Conservation (phyloP, 73 alveolate genomes). For the Stentor coeruleus region DNA sequence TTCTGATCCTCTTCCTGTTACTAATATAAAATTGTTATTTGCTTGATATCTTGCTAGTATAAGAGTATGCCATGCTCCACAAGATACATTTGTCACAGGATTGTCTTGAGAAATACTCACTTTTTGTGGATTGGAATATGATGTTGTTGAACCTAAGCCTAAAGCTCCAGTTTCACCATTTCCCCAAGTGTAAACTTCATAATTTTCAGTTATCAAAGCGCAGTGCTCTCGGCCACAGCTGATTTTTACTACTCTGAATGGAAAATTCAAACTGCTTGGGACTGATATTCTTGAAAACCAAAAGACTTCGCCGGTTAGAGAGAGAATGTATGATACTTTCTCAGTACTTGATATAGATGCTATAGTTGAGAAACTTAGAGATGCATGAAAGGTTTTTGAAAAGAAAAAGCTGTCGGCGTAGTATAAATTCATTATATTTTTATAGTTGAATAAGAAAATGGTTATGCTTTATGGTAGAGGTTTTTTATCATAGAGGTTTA, state of each 20-base stretch:
- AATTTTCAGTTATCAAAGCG: not conserved
- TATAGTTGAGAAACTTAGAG: no score
- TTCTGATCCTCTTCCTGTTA: conserved; percentile 3
- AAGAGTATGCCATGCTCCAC: conserved; percentile 28
- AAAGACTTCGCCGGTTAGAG: not conserved
- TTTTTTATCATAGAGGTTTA: no score
- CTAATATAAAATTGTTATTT: not conserved
- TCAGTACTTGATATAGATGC: not conserved
- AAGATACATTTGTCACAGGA: not conserved
- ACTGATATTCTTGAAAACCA: no score
- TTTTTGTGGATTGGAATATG: not conserved
- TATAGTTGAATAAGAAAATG: no score
- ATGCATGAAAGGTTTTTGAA: no score
- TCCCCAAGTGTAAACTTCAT: conserved; percentile 19
- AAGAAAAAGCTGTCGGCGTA: no score
- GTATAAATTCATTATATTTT: no score
- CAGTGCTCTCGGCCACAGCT: conserved; percentile 23
- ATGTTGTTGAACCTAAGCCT: conserved; percentile 10
- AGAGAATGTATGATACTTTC: not conserved
- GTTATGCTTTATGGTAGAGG: no score
- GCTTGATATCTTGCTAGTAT: not conserved
- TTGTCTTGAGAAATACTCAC: not conserved
- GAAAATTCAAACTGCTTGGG: not conserved
- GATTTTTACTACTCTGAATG: not conserved
- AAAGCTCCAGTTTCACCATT: conserved; percentile 27